Evolutionary conservation across 768 basidiomycete genomes (phyloP).

Genomic region (Kwoniella europaea): DNA sequence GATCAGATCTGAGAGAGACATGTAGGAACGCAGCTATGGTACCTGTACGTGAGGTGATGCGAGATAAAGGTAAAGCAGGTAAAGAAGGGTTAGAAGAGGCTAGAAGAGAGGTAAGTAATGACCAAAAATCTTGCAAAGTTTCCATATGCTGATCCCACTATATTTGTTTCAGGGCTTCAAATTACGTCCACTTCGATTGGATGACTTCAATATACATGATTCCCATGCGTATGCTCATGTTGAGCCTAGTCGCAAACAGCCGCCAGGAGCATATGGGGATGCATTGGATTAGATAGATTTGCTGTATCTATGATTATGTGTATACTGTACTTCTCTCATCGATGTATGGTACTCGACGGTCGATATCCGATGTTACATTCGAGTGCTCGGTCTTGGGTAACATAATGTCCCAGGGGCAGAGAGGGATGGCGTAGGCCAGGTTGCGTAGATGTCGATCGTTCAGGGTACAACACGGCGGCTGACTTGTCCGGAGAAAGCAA

Average conservation of each 20-base stretch:
- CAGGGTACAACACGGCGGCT: slow-evolving; percentile 1
- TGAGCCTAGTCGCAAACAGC: slow-evolving; percentile 45
- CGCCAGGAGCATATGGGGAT: slow-evolving; percentile 40
- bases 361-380: not conserved
- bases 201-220: slow-evolving; percentile 68
- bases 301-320: not conserved
- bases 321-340: slow-evolving; percentile 8
- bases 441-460: slow-evolving; percentile 11
- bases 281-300: slow-evolving; percentile 17
- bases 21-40: slow-evolving; percentile 94
- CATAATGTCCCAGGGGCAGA: not conserved
- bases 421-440: not conserved
- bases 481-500: slow-evolving; percentile 3
- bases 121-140: too few relatives aligned
- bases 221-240: slow-evolving; percentile 57
- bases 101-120: slow-evolving; percentile 61
- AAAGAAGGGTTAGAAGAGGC: slow-evolving; percentile 63
- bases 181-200: slow-evolving; percentile 71
- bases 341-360: not conserved
- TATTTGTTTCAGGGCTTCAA: slow-evolving; percentile 70
- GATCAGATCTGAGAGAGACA: slow-evolving; percentile 88
- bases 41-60: slow-evolving; percentile 63
- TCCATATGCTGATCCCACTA: not conserved
- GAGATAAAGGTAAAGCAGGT: slow-evolving; percentile 51
- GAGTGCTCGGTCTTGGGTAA: not conserved